Percentiles rank a stretch among this genome's conserved stretches.
Evolutionary conservation across 106 monocot genomes (phyloP).

Genomic region (Allium cepa): DNA sequence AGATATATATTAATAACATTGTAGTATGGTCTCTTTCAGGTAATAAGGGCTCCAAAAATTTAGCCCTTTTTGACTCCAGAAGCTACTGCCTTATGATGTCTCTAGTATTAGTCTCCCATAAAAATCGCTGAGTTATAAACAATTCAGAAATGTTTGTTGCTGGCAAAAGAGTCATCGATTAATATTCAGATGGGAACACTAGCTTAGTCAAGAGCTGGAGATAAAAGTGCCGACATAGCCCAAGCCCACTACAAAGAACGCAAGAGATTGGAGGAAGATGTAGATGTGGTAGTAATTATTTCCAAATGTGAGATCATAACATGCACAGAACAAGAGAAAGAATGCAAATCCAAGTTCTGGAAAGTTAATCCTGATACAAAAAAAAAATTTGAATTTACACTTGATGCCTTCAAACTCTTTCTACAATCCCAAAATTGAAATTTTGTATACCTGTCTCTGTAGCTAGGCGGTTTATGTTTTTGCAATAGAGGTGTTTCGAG

Average conservation of each 20-base stretch:
- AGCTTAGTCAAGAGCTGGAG: constrained; percentile 22
- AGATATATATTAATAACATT: background rate
- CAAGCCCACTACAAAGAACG: constrained; percentile 37
- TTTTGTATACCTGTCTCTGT: constrained; percentile 25
- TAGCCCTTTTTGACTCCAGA: background rate
- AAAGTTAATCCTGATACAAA: constrained; percentile 23
- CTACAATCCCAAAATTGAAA: too few species aligned
- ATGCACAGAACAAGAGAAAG: constrained; percentile 34
- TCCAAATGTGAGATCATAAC: constrained; percentile 16
- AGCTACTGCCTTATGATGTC: background rate
- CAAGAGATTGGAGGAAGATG: constrained; percentile 32
- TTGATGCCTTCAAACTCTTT: too few species aligned
- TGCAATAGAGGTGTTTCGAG: constrained; percentile 12
- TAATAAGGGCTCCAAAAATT: constrained; percentile 3
- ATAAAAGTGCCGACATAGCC: constrained; percentile 39
- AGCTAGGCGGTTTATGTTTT: constrained; percentile 8
- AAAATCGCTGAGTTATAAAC: background rate
- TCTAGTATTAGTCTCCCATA: background rate
- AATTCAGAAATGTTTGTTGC: background rate
- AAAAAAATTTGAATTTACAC: background rate
- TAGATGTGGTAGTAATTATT: constrained; percentile 29
- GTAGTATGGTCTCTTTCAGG: background rate
- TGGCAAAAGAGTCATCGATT: constrained; percentile 4
- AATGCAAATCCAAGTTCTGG: constrained; percentile 33
- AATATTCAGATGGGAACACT: background rate